Evolutionary conservation across 1,284 basidiomycete genomes (phyloP), one percentile per base, ranked within the genome.

Genomic region (Mixia osmundae): DNA sequence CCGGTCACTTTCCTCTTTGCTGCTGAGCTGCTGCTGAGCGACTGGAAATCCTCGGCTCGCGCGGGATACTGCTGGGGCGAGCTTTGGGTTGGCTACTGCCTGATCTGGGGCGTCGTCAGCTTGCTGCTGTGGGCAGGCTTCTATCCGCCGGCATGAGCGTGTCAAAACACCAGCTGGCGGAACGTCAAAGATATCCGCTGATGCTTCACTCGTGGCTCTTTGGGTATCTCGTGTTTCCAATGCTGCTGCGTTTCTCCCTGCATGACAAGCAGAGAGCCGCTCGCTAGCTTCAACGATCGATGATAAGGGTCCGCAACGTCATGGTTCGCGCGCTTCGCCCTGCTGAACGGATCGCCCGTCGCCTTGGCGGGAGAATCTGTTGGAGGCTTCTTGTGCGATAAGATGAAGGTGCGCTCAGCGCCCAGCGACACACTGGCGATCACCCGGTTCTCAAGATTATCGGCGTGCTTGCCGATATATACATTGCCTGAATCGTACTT

Each of bases 1-100:
- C 87, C 87, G 0, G 60, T 75, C 31, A 59, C 73, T 0, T 85
- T 82, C 56, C 94, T 85, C 85, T 72, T 69, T 10, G 70, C 72
- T 3, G 71, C 78, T 1, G 62, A 63, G 54, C 55, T 85, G 23
- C 50, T 74, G 23, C 46, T 69, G 15, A 57, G 62, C 42, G 50
- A 59, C 26, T 62, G 62, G 4, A 44, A 41, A n/a, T 56, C n/a
- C n/a, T n/a, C n/a, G 54, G 8, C 26, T 32, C 30, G 15, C 27
- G 30, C 22, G 34, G 10, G 29, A 36, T 19, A 27, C 40, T 27
- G 42, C 19, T 20, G 29, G 18, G 41, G 34, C 30, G 15, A 38
- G 28, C 11, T 43, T 33, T 79, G 76, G 69, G 55, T 79, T 5
- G 53, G 53, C 6, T 91, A 82, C 72, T 71, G 69, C 32, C 53